Percentiles rank a stretch among this genome's conserved stretches.
phyloP scores from a whole-genome alignment of 2,329 filamentous ascomycete species.

The Talaromyces atroroseus region DNA sequence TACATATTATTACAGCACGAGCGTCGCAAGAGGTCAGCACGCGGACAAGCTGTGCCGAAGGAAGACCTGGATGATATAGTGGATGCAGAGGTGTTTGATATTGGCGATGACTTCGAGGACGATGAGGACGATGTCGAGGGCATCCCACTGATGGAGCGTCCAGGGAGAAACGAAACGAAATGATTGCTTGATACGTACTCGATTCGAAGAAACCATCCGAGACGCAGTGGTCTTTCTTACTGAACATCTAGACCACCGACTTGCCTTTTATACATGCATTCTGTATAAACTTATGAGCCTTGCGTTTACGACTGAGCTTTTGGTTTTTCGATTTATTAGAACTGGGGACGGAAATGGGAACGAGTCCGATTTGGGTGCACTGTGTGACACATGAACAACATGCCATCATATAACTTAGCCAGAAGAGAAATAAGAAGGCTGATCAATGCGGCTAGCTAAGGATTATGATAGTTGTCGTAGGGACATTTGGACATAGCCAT shows the following conservation, averaged over 20 bases:
- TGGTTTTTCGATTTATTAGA: neutral
- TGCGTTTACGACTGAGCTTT: neutral
- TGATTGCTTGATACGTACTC: neutral
- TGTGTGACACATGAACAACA: neutral
- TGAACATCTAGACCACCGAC: neutral
- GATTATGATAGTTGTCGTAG: neutral
- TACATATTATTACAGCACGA: conserved; percentile 11
- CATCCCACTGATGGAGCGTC: conserved; percentile 13
- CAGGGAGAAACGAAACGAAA: conserved; percentile 2
- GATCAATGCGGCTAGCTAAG: neutral
- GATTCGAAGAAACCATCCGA: neutral
- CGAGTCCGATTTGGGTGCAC: neutral
- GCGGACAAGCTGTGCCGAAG: conserved; percentile 1
- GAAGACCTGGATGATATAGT: conserved; percentile 6
- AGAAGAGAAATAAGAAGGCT: neutral
- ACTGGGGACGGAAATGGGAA: neutral
- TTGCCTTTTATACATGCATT: too few species aligned
- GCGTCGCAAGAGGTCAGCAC: conserved; percentile 7
- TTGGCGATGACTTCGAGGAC: conserved; percentile 11
- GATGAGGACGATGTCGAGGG: conserved; percentile 13
- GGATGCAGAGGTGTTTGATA: conserved; percentile 10
- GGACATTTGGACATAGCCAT: neutral
- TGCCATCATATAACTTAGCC: neutral
- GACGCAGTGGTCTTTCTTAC: neutral
- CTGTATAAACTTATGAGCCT: too few species aligned